Evolutionary conservation across 176 grass and related monocot species (phyloP), one percentile per base, ranked within the genome.

Genomic region (Chloris gayana): DNA sequence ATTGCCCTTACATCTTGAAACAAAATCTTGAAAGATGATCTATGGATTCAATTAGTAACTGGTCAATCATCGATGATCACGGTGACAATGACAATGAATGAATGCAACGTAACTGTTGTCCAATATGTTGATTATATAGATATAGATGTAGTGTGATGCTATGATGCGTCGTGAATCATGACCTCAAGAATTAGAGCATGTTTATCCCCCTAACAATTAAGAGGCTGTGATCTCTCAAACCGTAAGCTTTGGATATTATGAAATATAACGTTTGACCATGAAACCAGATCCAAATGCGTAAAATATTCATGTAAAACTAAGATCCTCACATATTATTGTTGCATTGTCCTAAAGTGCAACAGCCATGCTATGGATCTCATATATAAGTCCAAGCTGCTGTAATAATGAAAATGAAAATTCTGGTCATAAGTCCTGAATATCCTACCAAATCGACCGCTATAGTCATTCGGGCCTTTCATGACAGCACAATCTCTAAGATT

Each of bases 1-100:
- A 45, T 80, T 59, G 38, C 15, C 58, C 14, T 80, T 69, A 19
- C 18, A 24, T 45, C 38, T 54, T 74, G 64, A 64, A 69, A 10
- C 13, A 39, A 70, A 41, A 57, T 38, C 8, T 66, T 25, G 51
- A 22, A 54, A 47, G 3, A 76, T 32, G 50, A 62, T 32, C 61
- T 54, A 44, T 33, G 41, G 41, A 44, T 12, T 13, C 9, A 44
- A 44, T 44, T 2, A 44, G 41, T 44, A 44, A 44, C 41, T 44
- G 41, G 9, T 12, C 9, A 44, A 44, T 12, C 9, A 11, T 13
- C 9, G 12, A 44, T 12, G 11, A 44, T 44, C 9, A 44, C 12
- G 41, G 11, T 44, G 41, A 10, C 41, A 44, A 44, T 44, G 41
- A 44, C 12, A 44, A 11, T 44, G 41, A 6, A 44, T 44, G 9